Conservation (phyloP, 148 eudicot species). For the Diospyros lotus region DNA sequence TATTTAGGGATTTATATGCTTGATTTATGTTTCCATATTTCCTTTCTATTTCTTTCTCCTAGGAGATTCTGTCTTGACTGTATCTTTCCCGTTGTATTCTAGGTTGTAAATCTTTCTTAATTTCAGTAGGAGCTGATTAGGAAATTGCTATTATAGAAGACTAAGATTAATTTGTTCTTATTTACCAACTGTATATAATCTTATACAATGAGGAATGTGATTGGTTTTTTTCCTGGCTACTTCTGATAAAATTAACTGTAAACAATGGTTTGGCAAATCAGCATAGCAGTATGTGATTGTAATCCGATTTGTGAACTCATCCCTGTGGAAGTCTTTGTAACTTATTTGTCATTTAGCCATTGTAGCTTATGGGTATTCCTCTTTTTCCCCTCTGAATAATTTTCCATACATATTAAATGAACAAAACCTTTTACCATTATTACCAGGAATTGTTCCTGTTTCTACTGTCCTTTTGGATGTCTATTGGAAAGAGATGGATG, state of each 20-base stretch:
- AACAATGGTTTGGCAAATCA: neutral
- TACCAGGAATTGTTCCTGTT: conserved; percentile 69
- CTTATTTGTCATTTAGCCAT: neutral
- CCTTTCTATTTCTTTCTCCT: too few species aligned
- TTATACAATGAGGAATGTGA: too few species aligned
- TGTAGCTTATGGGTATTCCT: neutral
- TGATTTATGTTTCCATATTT: too few species aligned
- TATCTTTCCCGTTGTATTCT: too few species aligned
- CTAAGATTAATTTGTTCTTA: too few species aligned
- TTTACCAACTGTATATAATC: too few species aligned
- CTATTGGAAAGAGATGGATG: conserved; percentile 81
- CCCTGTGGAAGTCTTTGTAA: neutral
- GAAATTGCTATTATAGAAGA: too few species aligned
- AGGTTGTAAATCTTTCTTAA: too few species aligned
- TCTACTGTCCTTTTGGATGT: conserved; percentile 59
- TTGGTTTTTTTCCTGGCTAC: too few species aligned
- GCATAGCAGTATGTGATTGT: neutral
- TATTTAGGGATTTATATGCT: too few species aligned
- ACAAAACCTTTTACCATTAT: neutral
- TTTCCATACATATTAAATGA: neutral
- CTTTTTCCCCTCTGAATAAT: neutral
- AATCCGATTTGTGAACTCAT: neutral
- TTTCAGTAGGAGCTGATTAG: too few species aligned
- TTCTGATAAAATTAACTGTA: neutral
- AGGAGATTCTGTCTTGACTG: too few species aligned